Conservation (phyloP, 805 yeast genomes). For the Millerago galiae region DNA sequence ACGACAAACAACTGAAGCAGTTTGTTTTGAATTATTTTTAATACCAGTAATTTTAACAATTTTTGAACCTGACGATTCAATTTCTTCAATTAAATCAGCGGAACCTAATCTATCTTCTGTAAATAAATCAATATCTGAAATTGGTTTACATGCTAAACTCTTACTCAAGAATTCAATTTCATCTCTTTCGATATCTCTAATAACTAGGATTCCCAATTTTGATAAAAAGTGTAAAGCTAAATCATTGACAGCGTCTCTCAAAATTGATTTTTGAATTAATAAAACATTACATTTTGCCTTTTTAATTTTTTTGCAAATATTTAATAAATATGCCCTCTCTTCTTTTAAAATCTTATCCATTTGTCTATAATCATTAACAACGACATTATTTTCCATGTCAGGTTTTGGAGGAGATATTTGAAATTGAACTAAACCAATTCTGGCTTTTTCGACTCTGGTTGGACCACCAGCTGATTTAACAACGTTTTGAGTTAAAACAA, state of each 20-base stretch:
- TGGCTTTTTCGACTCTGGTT: conserved; percentile 87
- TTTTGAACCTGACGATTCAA: conserved; percentile 40
- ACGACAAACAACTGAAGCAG: conserved; percentile 87
- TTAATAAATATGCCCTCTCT: conserved; percentile 91
- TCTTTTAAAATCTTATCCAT: conserved; percentile 98
- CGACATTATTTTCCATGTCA: conserved; percentile 90
- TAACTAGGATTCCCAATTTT: conserved; percentile 87
- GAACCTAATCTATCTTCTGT: conserved; percentile 88
- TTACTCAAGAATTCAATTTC: conserved; percentile 84
- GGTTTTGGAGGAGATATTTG: conserved; percentile 95
- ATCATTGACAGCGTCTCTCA: conserved; percentile 82
- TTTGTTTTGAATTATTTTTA: conserved; percentile 59
- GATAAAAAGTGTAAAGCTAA: conserved; percentile 92
- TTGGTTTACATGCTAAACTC: conserved; percentile 89
- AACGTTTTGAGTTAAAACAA: conserved; percentile 86
- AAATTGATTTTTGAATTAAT: conserved; percentile 90
- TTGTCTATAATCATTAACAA: conserved; percentile 96
- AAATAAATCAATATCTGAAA: conserved; percentile 91
- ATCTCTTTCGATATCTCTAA: conserved; percentile 95
- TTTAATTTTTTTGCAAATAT: conserved; percentile 92
- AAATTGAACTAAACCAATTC: conserved; percentile 80
- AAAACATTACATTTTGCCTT: conserved; percentile 88
- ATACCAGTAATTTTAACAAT: conserved; percentile 85
- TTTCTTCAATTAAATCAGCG: conserved; percentile 89
- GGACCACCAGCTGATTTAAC: conserved; percentile 94